Percentiles rank a stretch among this genome's conserved stretches.
These are phyloP conservation scores for Aspergillus carbonarius DNA, from an alignment of 2,329 filamentous ascomycete genomes.

Conservation along the genomic window DNA sequence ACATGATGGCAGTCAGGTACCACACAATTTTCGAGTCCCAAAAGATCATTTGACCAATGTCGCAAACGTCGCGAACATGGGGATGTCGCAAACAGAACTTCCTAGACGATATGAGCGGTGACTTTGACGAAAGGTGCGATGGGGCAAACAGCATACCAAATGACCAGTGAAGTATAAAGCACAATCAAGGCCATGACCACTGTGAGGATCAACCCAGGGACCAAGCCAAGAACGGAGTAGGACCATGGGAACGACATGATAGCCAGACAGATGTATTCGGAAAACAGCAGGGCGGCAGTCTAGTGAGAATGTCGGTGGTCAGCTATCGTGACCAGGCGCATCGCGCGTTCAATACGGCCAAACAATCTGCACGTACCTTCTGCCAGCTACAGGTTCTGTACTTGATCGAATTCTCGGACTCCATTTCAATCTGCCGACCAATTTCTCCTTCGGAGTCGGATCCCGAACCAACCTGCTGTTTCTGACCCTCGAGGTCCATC, in stretches of 20 bases:
- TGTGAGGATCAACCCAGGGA: conserved; percentile 82
- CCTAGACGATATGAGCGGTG: conserved; percentile 52
- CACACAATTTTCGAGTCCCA: conserved; percentile 75
- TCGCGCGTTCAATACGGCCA: neutral
- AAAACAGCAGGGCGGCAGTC: conserved; percentile 87
- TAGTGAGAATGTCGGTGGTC: conserved; percentile 31
- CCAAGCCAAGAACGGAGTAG: conserved; percentile 81
- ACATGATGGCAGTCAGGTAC: conserved; percentile 75
- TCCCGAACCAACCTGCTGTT: conserved; percentile 21
- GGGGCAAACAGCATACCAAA: conserved; percentile 50
- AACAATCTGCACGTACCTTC: conserved; percentile 56
- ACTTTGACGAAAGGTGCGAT: conserved; percentile 7
- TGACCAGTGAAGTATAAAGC: conserved; percentile 73
- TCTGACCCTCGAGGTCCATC: conserved; percentile 29
- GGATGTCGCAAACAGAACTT: conserved; percentile 89
- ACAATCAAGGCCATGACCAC: conserved; percentile 74
- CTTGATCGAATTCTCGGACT: conserved; percentile 77
- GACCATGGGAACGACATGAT: conserved; percentile 98
- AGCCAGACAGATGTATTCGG: conserved; percentile 87
- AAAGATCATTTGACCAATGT: conserved; percentile 94
- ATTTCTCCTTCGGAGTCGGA: conserved; percentile 48
- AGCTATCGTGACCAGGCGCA: neutral
- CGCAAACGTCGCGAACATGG: conserved; percentile 87
- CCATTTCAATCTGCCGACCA: conserved; percentile 70
- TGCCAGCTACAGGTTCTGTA: conserved; percentile 94